Evolutionary conservation across 208 protist species (phyloP).

Genomic region (Leishmania braziliensis): DNA sequence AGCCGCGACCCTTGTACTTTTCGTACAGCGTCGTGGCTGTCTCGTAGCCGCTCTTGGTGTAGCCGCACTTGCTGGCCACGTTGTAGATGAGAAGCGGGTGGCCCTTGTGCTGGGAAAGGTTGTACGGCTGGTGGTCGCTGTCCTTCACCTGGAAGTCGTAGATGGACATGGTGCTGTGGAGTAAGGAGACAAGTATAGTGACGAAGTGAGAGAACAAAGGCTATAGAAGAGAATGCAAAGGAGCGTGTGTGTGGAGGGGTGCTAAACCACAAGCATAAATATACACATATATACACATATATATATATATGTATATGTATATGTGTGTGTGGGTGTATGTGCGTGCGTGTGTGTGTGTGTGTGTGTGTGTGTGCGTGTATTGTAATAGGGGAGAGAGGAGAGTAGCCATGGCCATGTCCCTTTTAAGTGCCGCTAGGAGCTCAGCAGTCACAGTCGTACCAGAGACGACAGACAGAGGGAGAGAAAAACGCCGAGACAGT

Average conservation of each 20-base stretch:
- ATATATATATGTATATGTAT: neutral
- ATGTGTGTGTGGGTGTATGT: neutral
- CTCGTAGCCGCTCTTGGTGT: constrained; percentile 84
- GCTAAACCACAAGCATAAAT: neutral
- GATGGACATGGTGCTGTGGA: constrained; percentile 50
- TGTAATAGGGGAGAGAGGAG: neutral
- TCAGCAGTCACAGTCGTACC: neutral
- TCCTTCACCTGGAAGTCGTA: constrained; percentile 81
- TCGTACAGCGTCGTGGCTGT: constrained; percentile 80
- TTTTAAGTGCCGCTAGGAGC: neutral
- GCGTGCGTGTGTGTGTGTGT: neutral
- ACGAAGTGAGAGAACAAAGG: neutral
- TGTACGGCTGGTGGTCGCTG: constrained; percentile 76
- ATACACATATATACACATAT: neutral
- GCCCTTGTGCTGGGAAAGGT: constrained; percentile 86
- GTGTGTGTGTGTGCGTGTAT: neutral
- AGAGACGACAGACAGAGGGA: neutral
- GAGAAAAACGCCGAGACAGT: neutral
- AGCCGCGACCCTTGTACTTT: constrained; percentile 84
- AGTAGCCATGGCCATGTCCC: neutral
- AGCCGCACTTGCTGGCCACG: constrained; percentile 92
- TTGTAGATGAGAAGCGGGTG: constrained; percentile 93
- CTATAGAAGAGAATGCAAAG: neutral
- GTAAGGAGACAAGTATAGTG: neutral
- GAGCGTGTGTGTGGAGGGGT: neutral